Evolutionary conservation across 1,139 yeast genomes (phyloP).

Genomic region (Geotrichum bryndzae): DNA sequence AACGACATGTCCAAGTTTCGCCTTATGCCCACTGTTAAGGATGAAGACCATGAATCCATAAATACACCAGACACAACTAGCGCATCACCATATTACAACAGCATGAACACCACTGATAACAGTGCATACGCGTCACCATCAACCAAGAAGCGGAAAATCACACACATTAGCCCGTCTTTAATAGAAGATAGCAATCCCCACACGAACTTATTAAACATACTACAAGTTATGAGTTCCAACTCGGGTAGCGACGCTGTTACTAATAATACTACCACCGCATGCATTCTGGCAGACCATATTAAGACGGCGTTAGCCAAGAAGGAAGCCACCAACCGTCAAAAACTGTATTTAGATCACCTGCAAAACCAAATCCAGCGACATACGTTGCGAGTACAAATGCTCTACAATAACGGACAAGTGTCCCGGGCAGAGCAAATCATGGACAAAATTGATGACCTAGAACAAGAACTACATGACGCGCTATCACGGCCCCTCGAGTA

Average conservation of each 20-base stretch:
- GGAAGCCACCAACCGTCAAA: slow-evolving; percentile 10
- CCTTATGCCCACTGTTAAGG: not conserved
- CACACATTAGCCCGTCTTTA: not conserved
- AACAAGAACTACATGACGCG: slow-evolving; percentile 13
- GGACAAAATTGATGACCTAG: slow-evolving; percentile 15
- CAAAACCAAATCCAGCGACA: slow-evolving; percentile 15
- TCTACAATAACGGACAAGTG: slow-evolving; percentile 11
- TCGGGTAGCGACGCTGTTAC: not conserved
- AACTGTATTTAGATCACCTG: slow-evolving; percentile 7
- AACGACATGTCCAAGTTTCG: not conserved
- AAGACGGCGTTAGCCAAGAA: slow-evolving; percentile 10
- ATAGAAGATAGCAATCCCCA: slow-evolving; percentile 2
- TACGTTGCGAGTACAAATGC: slow-evolving; percentile 12
- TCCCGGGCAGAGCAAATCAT: slow-evolving; percentile 8
- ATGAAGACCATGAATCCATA: not conserved
- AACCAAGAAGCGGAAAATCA: not conserved
- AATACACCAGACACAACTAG: slow-evolving; percentile 7
- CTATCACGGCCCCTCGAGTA: slow-evolving; percentile 1
- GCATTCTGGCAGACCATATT: slow-evolving; percentile 11
- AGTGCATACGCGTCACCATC: not conserved
- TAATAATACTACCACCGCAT: not conserved
- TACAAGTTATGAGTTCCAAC: slow-evolving; percentile 8
- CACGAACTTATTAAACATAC: slow-evolving; percentile 5
- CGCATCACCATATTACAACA: not conserved
- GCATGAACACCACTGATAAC: not conserved